Evolutionary conservation across 2,329 filamentous ascomycete genomes (phyloP).

Genomic region (Alternaria viburni): DNA sequence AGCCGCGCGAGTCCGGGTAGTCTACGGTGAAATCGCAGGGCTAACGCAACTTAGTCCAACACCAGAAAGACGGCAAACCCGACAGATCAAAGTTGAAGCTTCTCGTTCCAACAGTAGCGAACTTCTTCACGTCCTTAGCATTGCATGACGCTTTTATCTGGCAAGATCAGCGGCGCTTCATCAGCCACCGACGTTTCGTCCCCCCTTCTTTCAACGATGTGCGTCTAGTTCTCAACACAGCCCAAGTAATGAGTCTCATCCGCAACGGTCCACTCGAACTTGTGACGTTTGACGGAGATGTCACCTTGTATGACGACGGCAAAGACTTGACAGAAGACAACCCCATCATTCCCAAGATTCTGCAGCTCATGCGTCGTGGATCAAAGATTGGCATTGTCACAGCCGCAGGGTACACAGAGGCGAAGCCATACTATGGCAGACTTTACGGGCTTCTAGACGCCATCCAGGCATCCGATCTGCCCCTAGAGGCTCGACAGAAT

Average conservation of each 20-base stretch:
- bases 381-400: constrained; percentile 95
- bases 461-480: constrained; percentile 69
- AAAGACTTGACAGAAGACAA: constrained; percentile 76
- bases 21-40: neutral
- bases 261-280: constrained; percentile 75
- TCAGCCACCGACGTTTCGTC: constrained; percentile 90
- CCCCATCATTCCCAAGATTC: constrained; percentile 73
- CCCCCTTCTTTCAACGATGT: constrained; percentile 98
- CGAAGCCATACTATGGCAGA: constrained; percentile 82
- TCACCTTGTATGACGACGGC: constrained; percentile 88
- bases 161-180: constrained; percentile 84
- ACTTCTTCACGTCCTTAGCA: constrained; percentile 87
- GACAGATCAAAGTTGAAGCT: constrained; percentile 89
- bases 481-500: constrained; percentile 72
- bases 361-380: constrained; percentile 75
- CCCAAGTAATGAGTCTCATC: constrained; percentile 91
- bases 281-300: constrained; percentile 96
- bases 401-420: constrained; percentile 91
- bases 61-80: constrained; percentile 68
- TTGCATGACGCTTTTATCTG: constrained; percentile 90
- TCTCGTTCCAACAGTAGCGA: constrained; percentile 88
- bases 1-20: neutral
- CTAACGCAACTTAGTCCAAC: constrained; percentile 62
- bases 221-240: constrained; percentile 89
- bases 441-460: constrained; percentile 87